Percentiles rank a stretch among this genome's conserved stretches.
Conservation (phyloP, 495 filamentous ascomycete species). For the Talaromyces thailandensis region DNA sequence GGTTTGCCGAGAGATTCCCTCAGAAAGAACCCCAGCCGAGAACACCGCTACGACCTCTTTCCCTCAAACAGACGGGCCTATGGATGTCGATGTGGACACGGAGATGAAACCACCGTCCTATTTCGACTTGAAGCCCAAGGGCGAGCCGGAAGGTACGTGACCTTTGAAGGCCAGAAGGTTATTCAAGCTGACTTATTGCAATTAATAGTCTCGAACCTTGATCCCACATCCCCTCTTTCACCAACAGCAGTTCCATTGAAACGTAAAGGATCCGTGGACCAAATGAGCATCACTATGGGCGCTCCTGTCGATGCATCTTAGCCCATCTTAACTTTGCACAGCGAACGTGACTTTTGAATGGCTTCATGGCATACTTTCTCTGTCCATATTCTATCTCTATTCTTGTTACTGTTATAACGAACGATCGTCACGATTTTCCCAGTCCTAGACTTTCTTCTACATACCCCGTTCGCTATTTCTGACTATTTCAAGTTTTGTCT, state of each 20-base stretch:
- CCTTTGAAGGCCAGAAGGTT: neutral
- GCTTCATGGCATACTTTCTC: neutral
- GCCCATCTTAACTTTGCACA: neutral
- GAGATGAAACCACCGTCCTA: slow-evolving; percentile 25
- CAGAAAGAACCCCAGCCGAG: slow-evolving; percentile 6
- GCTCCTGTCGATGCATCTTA: neutral
- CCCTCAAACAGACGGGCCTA: slow-evolving; percentile 13
- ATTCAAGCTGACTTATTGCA: neutral
- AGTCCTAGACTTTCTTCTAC: neutral
- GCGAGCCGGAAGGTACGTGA: slow-evolving; percentile 22
- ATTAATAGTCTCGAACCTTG: slow-evolving; percentile 4
- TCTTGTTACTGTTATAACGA: neutral
- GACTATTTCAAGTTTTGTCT: neutral
- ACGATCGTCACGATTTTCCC: neutral
- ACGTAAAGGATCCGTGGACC: slow-evolving; percentile 23
- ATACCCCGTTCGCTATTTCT: neutral
- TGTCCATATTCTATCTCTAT: neutral
- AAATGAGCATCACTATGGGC: neutral
- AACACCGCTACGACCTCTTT: neutral
- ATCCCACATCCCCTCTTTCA: slow-evolving; percentile 2
- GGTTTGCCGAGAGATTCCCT: slow-evolving; percentile 38
- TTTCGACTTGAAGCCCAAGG: slow-evolving; percentile 15
- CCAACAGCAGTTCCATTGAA: slow-evolving; percentile 21
- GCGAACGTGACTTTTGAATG: no score
- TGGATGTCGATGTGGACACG: slow-evolving; percentile 19